Evolutionary conservation across 1,139 yeast species (phyloP).

Genomic region (Sporopachydermia cereana): DNA sequence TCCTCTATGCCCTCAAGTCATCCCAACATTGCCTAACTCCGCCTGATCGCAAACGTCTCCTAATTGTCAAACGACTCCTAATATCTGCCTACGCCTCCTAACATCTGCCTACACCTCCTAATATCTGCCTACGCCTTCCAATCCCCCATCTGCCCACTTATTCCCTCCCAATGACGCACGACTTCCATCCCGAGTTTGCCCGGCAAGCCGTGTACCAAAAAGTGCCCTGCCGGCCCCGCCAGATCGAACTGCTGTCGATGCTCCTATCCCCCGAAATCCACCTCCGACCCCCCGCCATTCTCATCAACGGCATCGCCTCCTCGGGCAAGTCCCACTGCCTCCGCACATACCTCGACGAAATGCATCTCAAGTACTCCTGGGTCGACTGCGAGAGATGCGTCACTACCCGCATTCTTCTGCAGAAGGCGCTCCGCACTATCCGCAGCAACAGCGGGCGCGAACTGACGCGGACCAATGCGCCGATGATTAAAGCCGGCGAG

Average conservation of each 20-base stretch:
- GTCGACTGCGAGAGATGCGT: slow-evolving; percentile 24
- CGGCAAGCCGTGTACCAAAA: too few relatives aligned
- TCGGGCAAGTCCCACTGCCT: slow-evolving; percentile 23
- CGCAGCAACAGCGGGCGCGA: slow-evolving; percentile 14
- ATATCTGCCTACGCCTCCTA: too few relatives aligned
- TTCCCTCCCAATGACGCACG: too few relatives aligned
- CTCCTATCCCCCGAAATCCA: background rate
- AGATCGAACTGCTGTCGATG: background rate
- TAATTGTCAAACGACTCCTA: too few relatives aligned
- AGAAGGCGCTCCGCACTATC: slow-evolving; percentile 22
- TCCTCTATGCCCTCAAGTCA: too few relatives aligned
- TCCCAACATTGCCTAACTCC: too few relatives aligned
- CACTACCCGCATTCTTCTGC: slow-evolving; percentile 24
- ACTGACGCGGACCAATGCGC: slow-evolving; percentile 6
- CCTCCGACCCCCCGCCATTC: slow-evolving; percentile 18
- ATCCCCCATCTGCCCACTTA: too few relatives aligned
- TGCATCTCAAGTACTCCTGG: slow-evolving; percentile 16
- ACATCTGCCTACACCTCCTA: too few relatives aligned
- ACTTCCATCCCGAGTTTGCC: too few relatives aligned
- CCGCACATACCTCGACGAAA: slow-evolving; percentile 12
- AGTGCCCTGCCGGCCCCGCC: background rate
- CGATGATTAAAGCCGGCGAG: slow-evolving; percentile 6
- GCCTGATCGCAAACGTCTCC: too few relatives aligned
- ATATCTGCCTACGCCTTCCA: too few relatives aligned
- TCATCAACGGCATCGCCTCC: slow-evolving; percentile 23